A percentile compares a stretch with the other conserved stretches of the same genome.
These are phyloP conservation scores for Cnidoscolus chayamansa DNA, from an alignment of 441 rosid genomes.

Conservation along the genomic window DNA sequence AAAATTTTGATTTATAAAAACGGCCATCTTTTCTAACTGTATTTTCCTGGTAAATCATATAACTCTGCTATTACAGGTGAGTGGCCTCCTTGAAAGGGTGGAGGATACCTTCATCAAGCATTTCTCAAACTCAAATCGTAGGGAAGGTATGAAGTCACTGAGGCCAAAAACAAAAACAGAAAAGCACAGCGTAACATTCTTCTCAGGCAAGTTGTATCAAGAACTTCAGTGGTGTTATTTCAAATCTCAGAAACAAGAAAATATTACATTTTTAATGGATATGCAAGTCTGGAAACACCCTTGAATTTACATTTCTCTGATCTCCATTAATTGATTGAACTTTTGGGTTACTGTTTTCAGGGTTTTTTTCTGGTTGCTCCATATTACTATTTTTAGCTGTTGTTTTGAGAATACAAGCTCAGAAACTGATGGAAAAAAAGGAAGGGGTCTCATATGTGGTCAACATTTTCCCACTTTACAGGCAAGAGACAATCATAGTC, in stretches of 20 bases:
- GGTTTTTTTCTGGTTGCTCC: conserved; percentile 66
- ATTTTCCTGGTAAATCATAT: neutral
- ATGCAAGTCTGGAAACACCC: neutral
- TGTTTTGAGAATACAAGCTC: conserved; percentile 46
- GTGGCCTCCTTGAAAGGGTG: conserved; percentile 52
- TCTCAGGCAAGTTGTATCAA: conserved; percentile 41
- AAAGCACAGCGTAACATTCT: conserved; percentile 60
- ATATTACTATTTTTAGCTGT: conserved; percentile 51
- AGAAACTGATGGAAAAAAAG: conserved; percentile 41
- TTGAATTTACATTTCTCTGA: neutral
- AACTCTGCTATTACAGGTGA: conserved; percentile 38
- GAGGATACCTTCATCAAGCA: conserved; percentile 55
- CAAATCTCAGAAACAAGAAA: neutral
- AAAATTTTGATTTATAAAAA: neutral
- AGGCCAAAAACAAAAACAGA: conserved; percentile 57
- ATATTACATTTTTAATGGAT: neutral
- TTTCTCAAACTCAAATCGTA: conserved; percentile 54
- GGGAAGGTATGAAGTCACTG: conserved; percentile 55
- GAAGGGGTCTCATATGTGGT: conserved; percentile 53
- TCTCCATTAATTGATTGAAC: neutral
- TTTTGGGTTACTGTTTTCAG: conserved; percentile 32
- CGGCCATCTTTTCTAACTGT: neutral
- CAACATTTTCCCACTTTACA: conserved; percentile 71
- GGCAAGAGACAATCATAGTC: conserved; percentile 45
- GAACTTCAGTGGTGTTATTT: neutral